Conservation (phyloP, 805 yeast genomes). For the Cyberlindnera subsufficiens region DNA sequence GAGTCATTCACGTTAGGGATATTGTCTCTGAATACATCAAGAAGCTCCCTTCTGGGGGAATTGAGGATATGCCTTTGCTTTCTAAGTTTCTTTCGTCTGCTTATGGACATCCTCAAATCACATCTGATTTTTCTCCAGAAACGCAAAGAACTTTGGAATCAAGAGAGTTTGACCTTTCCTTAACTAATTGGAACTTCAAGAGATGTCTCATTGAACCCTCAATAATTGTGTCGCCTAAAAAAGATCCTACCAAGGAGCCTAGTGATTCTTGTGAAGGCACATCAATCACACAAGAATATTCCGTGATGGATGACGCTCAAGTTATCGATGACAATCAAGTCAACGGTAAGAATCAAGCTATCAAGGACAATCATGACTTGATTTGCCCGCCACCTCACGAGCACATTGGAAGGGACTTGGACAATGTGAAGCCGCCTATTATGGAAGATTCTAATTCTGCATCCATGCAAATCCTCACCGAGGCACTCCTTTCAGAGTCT, state of each 20-base stretch:
- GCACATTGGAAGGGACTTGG: neutral
- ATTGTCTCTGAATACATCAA: neutral
- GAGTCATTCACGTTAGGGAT: neutral
- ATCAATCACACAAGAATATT: too few species aligned
- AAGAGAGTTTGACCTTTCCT: too few species aligned
- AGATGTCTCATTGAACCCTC: neutral
- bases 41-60: neutral
- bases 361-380: neutral
- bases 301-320: neutral
- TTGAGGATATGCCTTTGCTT: neutral
- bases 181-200: too few species aligned
- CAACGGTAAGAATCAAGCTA: too few species aligned
- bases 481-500: neutral
- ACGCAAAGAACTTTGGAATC: too few species aligned
- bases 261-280: too few species aligned
- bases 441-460: constrained; percentile 1
- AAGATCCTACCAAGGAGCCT: neutral
- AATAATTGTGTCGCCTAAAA: neutral
- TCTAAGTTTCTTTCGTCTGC: neutral
- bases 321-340: neutral
- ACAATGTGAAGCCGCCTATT: neutral
- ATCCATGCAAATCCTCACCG: constrained; percentile 1
- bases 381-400: constrained; percentile 1
- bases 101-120: too few species aligned
- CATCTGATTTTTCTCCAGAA: too few species aligned